phyloP scores from a whole-genome alignment of 2,329 filamentous ascomycete genomes.

The Fusarium sp. region DNA sequence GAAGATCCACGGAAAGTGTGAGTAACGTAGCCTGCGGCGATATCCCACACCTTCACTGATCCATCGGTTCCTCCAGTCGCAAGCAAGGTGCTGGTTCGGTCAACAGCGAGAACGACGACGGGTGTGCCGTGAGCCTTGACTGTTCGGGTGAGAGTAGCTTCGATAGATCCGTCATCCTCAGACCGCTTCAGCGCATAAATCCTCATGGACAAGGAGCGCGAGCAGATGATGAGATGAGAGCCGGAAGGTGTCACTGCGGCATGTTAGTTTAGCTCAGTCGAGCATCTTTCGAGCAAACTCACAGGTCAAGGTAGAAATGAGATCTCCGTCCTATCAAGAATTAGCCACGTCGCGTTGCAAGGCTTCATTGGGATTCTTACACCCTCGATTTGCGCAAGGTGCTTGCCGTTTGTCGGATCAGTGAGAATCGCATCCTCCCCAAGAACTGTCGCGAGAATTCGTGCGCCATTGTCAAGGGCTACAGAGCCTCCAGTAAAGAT shows the following conservation, averaged over 20 bases:
- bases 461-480: constrained; percentile 82
- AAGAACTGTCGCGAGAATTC: constrained; percentile 87
- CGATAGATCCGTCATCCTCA: constrained; percentile 67
- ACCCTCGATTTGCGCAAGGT: constrained; percentile 88
- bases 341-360: constrained; percentile 27
- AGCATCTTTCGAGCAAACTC: constrained; percentile 32
- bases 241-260: constrained; percentile 83
- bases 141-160: constrained; percentile 78
- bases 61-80: constrained; percentile 95
- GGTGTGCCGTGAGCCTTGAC: constrained; percentile 92
- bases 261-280: constrained; percentile 24
- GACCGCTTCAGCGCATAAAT: constrained; percentile 80
- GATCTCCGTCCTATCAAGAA: constrained; percentile 75
- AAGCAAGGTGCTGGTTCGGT: constrained; percentile 87
- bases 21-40: constrained; percentile 88
- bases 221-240: constrained; percentile 90
- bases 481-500: constrained; percentile 94
- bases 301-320: constrained; percentile 80
- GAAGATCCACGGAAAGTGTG: constrained; percentile 96
- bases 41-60: constrained; percentile 96
- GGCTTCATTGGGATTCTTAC: constrained; percentile 57
- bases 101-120: constrained; percentile 86
- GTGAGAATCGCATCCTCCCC: constrained; percentile 93
- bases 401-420: constrained; percentile 83
- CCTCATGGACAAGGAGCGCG: constrained; percentile 94